phyloP scores from a whole-genome alignment of 306 rosid species.

The Corylus avellana region DNA sequence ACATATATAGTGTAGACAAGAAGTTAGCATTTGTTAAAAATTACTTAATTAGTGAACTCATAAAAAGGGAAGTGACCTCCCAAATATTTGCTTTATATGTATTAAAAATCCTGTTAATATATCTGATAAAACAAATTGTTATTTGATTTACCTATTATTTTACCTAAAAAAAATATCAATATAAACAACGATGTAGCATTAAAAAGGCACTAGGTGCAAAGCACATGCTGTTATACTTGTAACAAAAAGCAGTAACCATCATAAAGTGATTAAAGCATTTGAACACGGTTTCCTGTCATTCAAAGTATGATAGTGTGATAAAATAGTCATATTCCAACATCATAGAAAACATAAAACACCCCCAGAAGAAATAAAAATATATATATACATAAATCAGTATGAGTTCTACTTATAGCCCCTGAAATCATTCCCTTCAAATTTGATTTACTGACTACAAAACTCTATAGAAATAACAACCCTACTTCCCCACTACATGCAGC shows the following conservation, averaged over 20 bases:
- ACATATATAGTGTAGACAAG: too few relatives aligned
- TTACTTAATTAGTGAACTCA: background rate
- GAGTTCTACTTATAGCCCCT: background rate
- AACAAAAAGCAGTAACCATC: background rate
- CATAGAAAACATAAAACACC: background rate
- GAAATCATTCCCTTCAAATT: background rate
- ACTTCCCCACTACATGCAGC: background rate
- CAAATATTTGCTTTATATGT: background rate
- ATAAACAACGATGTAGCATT: background rate
- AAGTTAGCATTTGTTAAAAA: background rate
- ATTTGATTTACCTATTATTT: background rate
- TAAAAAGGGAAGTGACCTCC: background rate
- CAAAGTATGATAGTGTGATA: background rate
- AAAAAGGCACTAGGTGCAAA: background rate
- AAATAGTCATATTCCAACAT: background rate
- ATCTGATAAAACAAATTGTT: background rate
- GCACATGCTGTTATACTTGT: background rate
- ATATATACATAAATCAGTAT: slow-evolving; percentile 1
- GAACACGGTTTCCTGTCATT: background rate
- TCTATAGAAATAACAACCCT: background rate
- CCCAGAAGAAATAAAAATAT: background rate
- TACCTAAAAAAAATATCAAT: too few relatives aligned
- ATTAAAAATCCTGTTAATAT: background rate
- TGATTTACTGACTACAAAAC: background rate
- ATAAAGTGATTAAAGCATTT: background rate